Conservation (phyloP, 768 basidiomycete species). For the Pulveroboletus sp. region DNA sequence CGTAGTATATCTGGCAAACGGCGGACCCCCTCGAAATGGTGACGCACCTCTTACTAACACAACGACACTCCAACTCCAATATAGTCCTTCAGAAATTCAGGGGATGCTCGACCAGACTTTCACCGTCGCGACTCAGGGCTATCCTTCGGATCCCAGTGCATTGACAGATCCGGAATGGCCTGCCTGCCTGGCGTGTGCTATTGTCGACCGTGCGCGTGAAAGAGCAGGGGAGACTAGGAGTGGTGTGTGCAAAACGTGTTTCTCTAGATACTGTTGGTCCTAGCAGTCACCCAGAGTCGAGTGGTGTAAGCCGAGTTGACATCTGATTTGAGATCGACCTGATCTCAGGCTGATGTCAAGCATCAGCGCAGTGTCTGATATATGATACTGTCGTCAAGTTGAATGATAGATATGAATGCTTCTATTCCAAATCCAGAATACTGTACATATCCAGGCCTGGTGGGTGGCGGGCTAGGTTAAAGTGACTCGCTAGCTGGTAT, state of each 20-base stretch:
- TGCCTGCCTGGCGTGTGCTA: constrained; percentile 48
- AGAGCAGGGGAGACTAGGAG: constrained; percentile 23
- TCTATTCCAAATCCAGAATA: too few relatives aligned
- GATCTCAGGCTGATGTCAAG: too few relatives aligned
- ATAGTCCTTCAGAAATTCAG: constrained; percentile 35
- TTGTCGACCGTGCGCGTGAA: constrained; percentile 44
- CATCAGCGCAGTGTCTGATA: too few relatives aligned
- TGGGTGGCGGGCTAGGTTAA: too few relatives aligned
- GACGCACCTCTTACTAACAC: constrained; percentile 41
- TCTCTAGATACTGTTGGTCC: constrained; percentile 33
- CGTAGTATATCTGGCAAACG: constrained; percentile 58
- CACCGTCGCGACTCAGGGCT: constrained; percentile 42
- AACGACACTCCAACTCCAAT: constrained; percentile 37
- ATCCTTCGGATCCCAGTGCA: constrained; percentile 22
- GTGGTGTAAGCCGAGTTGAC: too few relatives aligned
- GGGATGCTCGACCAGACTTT: constrained; percentile 47
- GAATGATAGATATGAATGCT: too few relatives aligned
- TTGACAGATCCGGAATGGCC: constrained; percentile 42
- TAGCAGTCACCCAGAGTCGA: too few relatives aligned
- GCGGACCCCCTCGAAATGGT: constrained; percentile 40
- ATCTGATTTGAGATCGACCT: too few relatives aligned
- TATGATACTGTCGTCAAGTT: too few relatives aligned
- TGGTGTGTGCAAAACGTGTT: constrained; percentile 31
- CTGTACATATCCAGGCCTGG: too few relatives aligned
- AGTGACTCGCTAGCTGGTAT: too few relatives aligned